Conservation (phyloP, 306 rosid species). For the Citrullus colocynthis region DNA sequence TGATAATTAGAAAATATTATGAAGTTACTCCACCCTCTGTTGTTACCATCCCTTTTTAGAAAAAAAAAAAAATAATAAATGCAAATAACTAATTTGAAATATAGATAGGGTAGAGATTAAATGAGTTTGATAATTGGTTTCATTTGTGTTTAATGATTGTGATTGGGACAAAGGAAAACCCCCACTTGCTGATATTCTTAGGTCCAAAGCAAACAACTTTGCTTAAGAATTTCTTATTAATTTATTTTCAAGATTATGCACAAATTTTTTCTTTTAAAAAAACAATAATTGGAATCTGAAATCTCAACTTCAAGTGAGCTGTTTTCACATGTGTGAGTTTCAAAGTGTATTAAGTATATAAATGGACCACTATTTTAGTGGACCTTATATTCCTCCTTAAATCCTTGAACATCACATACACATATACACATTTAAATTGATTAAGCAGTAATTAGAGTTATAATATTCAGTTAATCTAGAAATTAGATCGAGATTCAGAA, state of each 20-base stretch:
- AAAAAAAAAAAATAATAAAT: background rate
- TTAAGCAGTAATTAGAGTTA: background rate
- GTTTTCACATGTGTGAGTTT: slow-evolving; percentile 28
- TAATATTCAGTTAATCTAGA: background rate
- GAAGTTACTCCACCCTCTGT: background rate
- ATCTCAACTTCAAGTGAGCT: slow-evolving; percentile 39
- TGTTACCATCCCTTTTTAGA: background rate
- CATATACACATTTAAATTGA: background rate
- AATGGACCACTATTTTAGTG: slow-evolving; percentile 21
- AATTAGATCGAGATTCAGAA: background rate
- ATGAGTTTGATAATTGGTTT: background rate
- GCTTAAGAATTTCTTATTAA: background rate
- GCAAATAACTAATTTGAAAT: background rate
- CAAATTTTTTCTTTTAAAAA: no score
- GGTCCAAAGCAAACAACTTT: background rate
- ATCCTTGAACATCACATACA: background rate
- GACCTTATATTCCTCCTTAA: background rate
- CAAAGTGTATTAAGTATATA: slow-evolving; percentile 2
- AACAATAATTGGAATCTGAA: slow-evolving; percentile 10
- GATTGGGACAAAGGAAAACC: background rate
- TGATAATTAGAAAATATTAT: background rate
- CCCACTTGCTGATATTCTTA: background rate
- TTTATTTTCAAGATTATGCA: background rate
- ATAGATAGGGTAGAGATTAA: background rate
- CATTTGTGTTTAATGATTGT: background rate